These are phyloP conservation scores for Lycium barbarum DNA, from an alignment of 257 asterid species.

Conservation along the genomic window DNA sequence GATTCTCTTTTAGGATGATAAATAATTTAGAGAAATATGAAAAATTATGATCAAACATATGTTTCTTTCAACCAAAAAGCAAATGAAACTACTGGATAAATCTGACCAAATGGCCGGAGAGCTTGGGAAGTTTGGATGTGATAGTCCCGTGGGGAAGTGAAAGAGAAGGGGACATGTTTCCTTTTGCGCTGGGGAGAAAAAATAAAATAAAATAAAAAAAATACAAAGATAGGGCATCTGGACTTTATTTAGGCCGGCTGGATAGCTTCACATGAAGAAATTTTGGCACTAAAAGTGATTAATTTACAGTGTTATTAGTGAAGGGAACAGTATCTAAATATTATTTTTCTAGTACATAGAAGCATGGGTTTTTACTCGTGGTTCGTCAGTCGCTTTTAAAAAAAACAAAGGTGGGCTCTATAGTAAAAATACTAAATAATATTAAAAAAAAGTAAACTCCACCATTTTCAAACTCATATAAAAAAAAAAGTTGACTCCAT, in stretches of 20 bases:
- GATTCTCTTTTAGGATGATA: neutral
- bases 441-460: too few species aligned
- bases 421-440: too few species aligned
- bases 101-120: neutral
- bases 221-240: conserved; percentile 2
- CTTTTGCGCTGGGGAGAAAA: neutral
- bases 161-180: neutral
- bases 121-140: neutral
- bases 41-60: neutral
- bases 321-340: too few species aligned
- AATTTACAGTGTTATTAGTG: too few species aligned
- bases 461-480: too few species aligned
- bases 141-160: neutral
- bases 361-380: too few species aligned
- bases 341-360: too few species aligned
- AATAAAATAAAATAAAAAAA: neutral
- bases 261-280: neutral
- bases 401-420: too few species aligned
- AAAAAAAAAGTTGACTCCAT: too few species aligned
- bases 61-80: neutral
- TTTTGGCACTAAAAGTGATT: neutral
- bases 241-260: neutral
- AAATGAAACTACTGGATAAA: neutral
- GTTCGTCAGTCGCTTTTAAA: too few species aligned
- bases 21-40: neutral